Conservation (phyloP, 441 rosid genomes). For the Euphorbia neoarborescens region DNA sequence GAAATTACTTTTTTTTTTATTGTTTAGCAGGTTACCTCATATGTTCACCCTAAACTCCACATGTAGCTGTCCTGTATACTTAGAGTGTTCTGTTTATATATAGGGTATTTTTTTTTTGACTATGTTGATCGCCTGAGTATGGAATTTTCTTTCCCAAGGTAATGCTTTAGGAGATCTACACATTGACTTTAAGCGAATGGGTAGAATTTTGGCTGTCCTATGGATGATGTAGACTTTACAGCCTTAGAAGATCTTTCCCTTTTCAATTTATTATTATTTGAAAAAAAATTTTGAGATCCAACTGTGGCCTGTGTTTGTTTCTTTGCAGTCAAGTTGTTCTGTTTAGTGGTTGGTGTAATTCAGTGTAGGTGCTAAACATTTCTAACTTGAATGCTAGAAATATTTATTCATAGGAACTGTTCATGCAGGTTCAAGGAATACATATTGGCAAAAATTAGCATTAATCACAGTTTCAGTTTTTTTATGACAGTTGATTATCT, state of each 20-base stretch:
- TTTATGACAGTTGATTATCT: neutral
- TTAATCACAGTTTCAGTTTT: constrained; percentile 2
- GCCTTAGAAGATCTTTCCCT: neutral
- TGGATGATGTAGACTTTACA: constrained; percentile 1
- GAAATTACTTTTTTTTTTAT: neutral
- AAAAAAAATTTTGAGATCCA: neutral
- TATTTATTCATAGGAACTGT: neutral
- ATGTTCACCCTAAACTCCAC: neutral
- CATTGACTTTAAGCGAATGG: neutral
- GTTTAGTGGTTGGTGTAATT: neutral
- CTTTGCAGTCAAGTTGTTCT: neutral
- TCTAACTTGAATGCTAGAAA: neutral
- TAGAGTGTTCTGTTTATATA: neutral
- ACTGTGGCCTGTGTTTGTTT: neutral
- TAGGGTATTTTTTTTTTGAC: no score
- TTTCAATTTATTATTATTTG: neutral
- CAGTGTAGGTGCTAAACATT: neutral
- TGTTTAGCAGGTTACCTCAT: neutral
- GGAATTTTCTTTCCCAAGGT: neutral
- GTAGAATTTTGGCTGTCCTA: neutral
- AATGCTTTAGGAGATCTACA: neutral
- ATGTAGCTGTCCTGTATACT: neutral
- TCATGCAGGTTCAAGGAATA: neutral
- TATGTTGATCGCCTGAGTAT: no score
- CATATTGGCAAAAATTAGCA: neutral